Percentiles rank a stretch among this genome's conserved stretches.
phyloP scores from a whole-genome alignment of 805 yeast species.

The Lipomyces chichibuensis region DNA sequence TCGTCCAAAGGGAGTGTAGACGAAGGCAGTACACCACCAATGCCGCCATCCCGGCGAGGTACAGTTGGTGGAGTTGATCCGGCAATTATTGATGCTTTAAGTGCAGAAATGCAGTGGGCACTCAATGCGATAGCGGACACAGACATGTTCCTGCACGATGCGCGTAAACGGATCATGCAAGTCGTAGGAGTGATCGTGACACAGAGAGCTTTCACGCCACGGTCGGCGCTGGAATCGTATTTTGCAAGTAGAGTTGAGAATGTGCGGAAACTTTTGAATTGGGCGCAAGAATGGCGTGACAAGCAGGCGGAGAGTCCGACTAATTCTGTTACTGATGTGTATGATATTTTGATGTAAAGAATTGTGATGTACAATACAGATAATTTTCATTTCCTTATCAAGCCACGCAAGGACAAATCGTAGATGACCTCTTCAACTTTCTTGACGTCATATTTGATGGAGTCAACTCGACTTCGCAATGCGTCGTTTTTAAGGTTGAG shows the following conservation, averaged over 20 bases:
- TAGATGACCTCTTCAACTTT: slow-evolving; percentile 42
- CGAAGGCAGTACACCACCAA: background rate
- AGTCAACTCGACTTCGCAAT: slow-evolving; percentile 41
- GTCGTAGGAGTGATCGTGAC: slow-evolving; percentile 33
- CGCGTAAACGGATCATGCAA: slow-evolving; percentile 34
- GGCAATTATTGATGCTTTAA: slow-evolving; percentile 6
- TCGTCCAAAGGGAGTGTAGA: background rate
- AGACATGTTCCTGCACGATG: slow-evolving; percentile 26
- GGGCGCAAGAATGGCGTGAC: slow-evolving; percentile 4
- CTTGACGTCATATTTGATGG: slow-evolving; percentile 43
- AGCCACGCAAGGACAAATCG: slow-evolving; percentile 39
- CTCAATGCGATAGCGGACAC: slow-evolving; percentile 5
- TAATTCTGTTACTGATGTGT: background rate
- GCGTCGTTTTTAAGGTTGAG: slow-evolving; percentile 43
- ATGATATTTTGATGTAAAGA: background rate
- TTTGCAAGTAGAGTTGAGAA: slow-evolving; percentile 13
- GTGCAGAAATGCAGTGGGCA: slow-evolving; percentile 4
- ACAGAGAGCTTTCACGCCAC: slow-evolving; percentile 33
- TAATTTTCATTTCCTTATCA: slow-evolving; percentile 3
- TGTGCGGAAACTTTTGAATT: background rate
- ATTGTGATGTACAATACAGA: background rate
- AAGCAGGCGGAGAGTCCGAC: background rate
- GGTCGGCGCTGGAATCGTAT: slow-evolving; percentile 32
- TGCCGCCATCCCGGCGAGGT: background rate
- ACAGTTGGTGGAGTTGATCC: slow-evolving; percentile 9